phyloP scores from a whole-genome alignment of 371 early-diverging fungal genomes.

The Rhizomucor pusillus region DNA sequence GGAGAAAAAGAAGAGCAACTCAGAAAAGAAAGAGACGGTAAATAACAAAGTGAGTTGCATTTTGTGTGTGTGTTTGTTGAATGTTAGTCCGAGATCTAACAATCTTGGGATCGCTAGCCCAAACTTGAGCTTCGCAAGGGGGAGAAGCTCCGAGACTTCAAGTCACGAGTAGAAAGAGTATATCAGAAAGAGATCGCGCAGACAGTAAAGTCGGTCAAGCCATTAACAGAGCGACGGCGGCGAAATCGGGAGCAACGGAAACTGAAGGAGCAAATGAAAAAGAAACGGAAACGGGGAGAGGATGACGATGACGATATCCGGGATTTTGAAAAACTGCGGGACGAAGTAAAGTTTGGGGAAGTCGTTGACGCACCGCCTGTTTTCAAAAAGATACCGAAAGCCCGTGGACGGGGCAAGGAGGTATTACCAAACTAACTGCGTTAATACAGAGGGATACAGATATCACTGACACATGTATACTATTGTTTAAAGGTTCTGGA shows the following conservation, averaged over 20 bases:
- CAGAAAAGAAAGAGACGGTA: slow-evolving; percentile 14
- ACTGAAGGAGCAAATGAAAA: slow-evolving; percentile 38
- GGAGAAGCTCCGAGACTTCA: slow-evolving; percentile 41
- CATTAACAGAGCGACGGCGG: slow-evolving; percentile 33
- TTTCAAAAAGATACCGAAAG: slow-evolving; percentile 48
- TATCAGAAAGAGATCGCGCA: slow-evolving; percentile 25
- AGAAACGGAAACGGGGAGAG: slow-evolving; percentile 27
- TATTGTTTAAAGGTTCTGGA: slow-evolving; percentile 5
- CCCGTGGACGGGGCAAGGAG: slow-evolving; percentile 39
- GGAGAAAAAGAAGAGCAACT: slow-evolving; percentile 30
- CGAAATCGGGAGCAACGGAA: slow-evolving; percentile 43
- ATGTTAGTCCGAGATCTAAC: slow-evolving; percentile 10
- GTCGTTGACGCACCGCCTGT: slow-evolving; percentile 57
- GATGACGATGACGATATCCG: slow-evolving; percentile 25
- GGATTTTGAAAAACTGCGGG: slow-evolving; percentile 54
- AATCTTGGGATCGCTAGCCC: slow-evolving; percentile 15
- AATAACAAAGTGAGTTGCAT: slow-evolving; percentile 4
- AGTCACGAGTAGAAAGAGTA: slow-evolving; percentile 37
- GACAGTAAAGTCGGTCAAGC: slow-evolving; percentile 29
- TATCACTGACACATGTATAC: neutral
- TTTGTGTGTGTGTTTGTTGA: neutral
- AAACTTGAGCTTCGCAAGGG: slow-evolving; percentile 16
- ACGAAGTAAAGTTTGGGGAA: slow-evolving; percentile 58
- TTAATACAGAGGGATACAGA: neutral
- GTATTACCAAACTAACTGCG: slow-evolving; percentile 8